phyloP scores from a whole-genome alignment of 768 basidiomycete species.

The Tephrocybe sp. region DNA sequence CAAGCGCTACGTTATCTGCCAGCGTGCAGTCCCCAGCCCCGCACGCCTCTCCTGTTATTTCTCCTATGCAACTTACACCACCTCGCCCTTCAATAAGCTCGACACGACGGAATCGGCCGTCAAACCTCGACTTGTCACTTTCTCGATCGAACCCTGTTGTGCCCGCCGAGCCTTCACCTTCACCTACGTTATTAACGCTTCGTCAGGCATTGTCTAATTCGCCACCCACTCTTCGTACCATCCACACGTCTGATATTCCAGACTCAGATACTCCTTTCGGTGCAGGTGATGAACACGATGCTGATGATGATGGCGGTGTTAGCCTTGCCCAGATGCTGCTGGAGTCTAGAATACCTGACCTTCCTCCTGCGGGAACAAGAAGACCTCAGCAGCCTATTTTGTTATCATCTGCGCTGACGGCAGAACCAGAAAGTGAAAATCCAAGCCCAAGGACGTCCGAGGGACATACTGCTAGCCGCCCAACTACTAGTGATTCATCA shows the following conservation, averaged over 20 bases:
- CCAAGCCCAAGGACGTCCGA: constrained; percentile 51
- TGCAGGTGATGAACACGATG: constrained; percentile 57
- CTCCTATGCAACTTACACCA: constrained; percentile 28
- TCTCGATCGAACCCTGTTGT: constrained; percentile 35
- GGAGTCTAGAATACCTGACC: constrained; percentile 75
- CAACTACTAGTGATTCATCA: constrained; percentile 31
- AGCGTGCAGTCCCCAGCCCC: constrained; percentile 19
- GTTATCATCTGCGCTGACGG: constrained; percentile 38
- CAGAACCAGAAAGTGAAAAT: constrained; percentile 48
- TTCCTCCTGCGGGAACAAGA: constrained; percentile 69
- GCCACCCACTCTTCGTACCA: constrained; percentile 29
- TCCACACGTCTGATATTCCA: constrained; percentile 21
- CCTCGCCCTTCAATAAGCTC: constrained; percentile 28
- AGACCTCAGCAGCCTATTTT: constrained; percentile 71
- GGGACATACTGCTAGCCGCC: constrained; percentile 28
- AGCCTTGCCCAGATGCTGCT: constrained; percentile 72
- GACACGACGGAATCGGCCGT: constrained; percentile 56
- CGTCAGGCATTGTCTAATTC: constrained; percentile 60
- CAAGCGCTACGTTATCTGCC: constrained; percentile 53
- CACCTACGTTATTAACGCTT: constrained; percentile 62
- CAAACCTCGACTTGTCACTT: constrained; percentile 64
- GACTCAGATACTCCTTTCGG: constrained; percentile 40
- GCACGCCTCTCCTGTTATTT: constrained; percentile 23
- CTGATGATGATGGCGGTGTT: constrained; percentile 64
- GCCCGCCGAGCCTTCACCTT: constrained; percentile 55